phyloP scores from a whole-genome alignment of 2,329 filamentous ascomycete genomes.

The Alternaria ventricosa region DNA sequence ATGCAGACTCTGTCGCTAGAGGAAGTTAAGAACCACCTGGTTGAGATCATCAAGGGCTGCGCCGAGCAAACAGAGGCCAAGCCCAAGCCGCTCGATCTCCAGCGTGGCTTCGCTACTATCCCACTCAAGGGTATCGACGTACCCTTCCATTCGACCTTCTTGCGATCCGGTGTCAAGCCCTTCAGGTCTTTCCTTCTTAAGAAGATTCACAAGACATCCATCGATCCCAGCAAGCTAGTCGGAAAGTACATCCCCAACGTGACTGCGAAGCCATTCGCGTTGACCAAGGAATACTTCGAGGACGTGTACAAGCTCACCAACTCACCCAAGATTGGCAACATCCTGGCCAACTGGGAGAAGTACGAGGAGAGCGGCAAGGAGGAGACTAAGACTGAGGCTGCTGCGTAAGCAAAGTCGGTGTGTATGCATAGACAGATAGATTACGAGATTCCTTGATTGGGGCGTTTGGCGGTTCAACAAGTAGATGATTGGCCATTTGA shows the following conservation, averaged over 20 bases:
- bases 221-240: conserved; percentile 94
- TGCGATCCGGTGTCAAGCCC: conserved; percentile 97
- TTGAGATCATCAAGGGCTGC: conserved; percentile 88
- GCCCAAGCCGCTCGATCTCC: conserved; percentile 83
- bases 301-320: conserved; percentile 96
- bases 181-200: conserved; percentile 98
- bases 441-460: not conserved
- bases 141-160: conserved; percentile 98
- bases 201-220: conserved; percentile 99
- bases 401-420: conserved; percentile 14
- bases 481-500: conserved; percentile 2
- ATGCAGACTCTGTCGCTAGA: conserved; percentile 86
- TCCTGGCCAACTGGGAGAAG: conserved; percentile 76
- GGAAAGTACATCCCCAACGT: conserved; percentile 99
- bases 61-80: conserved; percentile 88
- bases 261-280: conserved; percentile 90
- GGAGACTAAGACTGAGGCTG: conserved; percentile 28
- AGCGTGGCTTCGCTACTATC: conserved; percentile 96
- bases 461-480: conserved; percentile 1
- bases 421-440: not conserved
- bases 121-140: conserved; percentile 97
- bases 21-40: conserved; percentile 86
- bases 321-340: conserved; percentile 74
- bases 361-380: conserved; percentile 53
- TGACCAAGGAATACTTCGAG: conserved; percentile 99